phyloP scores from a whole-genome alignment of 352 stramenopile species.

The Saprolegnia parasitica region DNA sequence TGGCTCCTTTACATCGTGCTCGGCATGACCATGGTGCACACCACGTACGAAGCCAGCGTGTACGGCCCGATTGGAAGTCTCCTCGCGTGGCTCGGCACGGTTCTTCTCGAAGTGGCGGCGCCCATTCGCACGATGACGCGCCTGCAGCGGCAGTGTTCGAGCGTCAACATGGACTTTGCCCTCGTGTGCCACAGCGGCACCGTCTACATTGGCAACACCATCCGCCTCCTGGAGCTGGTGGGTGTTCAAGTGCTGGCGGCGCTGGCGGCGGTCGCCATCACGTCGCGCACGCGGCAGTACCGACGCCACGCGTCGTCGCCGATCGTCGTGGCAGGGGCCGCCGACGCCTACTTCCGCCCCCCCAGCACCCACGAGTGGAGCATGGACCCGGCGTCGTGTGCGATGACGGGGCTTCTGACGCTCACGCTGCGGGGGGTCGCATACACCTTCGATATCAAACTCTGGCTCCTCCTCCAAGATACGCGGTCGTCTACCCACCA shows the following conservation, averaged over 20 bases:
- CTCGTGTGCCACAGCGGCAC: not conserved
- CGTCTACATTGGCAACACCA: not conserved
- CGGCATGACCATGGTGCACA: not conserved
- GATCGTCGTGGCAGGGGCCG: no score
- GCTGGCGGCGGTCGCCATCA: not conserved
- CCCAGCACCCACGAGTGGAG: not conserved
- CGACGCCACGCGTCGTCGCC: no score
- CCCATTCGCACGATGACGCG: not conserved
- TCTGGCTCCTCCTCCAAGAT: conserved; percentile 3
- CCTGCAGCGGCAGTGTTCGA: not conserved
- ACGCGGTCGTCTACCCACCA: not conserved
- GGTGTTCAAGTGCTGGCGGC: not conserved
- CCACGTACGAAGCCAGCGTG: not conserved
- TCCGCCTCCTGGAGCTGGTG: not conserved
- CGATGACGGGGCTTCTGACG: not conserved
- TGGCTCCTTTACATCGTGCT: conserved; percentile 8
- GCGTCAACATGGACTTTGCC: not conserved
- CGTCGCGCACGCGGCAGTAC: no score
- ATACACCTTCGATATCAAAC: conserved; percentile 14
- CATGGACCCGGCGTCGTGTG: not conserved
- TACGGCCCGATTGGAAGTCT: not conserved
- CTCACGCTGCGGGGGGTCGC: not conserved
- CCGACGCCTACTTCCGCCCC: no score
- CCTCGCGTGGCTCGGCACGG: not conserved
- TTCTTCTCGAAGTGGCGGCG: not conserved